Conservation (phyloP, 1,284 basidiomycete genomes). For the Moesziomyces parantarcticus region DNA sequence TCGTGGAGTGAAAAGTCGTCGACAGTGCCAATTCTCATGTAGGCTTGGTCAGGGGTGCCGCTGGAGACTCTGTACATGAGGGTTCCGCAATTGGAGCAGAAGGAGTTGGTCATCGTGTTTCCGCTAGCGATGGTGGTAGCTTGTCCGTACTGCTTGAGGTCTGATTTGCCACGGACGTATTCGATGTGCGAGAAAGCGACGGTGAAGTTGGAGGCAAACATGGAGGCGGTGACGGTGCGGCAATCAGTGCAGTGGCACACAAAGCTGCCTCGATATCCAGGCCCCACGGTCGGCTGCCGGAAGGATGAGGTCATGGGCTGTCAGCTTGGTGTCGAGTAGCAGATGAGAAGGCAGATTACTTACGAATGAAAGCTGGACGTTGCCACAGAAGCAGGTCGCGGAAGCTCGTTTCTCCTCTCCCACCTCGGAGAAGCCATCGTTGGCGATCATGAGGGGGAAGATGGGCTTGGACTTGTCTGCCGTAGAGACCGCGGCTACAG, state of each 20-base stretch:
- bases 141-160: constrained; percentile 57
- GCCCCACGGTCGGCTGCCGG: constrained; percentile 55
- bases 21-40: constrained; percentile 65
- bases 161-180: constrained; percentile 61
- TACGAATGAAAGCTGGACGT: constrained; percentile 66
- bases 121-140: constrained; percentile 48
- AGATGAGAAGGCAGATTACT: constrained; percentile 21
- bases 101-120: constrained; percentile 67
- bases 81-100: constrained; percentile 68
- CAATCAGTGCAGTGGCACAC: constrained; percentile 68
- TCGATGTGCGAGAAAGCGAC: constrained; percentile 53
- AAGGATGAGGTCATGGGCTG: too few relatives aligned
- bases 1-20: constrained; percentile 67
- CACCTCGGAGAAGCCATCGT: constrained; percentile 61
- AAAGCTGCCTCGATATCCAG: constrained; percentile 62
- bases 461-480: constrained; percentile 29
- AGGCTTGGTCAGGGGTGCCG: constrained; percentile 46
- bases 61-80: constrained; percentile 62
- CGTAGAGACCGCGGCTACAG: neutral
- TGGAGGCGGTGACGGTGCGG: constrained; percentile 66
- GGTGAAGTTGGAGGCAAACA: constrained; percentile 68
- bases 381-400: constrained; percentile 67
- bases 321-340: neutral
- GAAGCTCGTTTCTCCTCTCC: constrained; percentile 57
- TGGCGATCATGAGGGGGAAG: constrained; percentile 14